Percentiles rank a stretch among this genome's conserved stretches.
Evolutionary conservation across 163 green algal species (phyloP).

Genomic region (Scenedesmus sp.): DNA sequence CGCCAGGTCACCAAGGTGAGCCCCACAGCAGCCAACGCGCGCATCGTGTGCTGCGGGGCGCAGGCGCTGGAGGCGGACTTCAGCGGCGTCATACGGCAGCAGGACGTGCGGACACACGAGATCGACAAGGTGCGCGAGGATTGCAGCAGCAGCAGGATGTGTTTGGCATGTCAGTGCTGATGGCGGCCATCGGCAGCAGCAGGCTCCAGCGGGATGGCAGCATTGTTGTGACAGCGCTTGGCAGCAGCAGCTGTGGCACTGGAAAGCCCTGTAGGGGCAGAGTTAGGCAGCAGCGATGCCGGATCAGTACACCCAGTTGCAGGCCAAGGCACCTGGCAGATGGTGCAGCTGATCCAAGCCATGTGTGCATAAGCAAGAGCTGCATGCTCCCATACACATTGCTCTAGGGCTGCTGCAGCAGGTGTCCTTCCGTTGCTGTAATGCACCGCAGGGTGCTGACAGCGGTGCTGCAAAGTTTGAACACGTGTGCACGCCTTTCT

Average conservation of each 20-base stretch:
- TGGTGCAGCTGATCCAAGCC: no score
- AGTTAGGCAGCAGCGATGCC: no score
- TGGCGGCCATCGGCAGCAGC: not conserved
- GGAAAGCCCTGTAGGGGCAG: no score
- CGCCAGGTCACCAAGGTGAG: slow-evolving; percentile 74
- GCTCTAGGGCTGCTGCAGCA: no score
- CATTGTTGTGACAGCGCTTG: not conserved
- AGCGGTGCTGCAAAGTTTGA: no score
- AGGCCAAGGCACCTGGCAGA: no score
- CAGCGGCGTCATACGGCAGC: slow-evolving; percentile 81
- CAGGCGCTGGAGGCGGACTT: slow-evolving; percentile 71
- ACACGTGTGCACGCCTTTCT: no score
- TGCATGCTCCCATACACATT: no score
- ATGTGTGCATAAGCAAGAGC: no score
- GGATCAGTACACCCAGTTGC: no score
- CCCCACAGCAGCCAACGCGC: slow-evolving; percentile 64
- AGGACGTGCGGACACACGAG: slow-evolving; percentile 88
- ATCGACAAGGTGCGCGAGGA: slow-evolving; percentile 81
- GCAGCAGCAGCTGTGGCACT: not conserved
- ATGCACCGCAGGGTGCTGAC: no score
- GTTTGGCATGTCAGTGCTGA: not conserved
- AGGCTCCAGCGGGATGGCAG: not conserved
- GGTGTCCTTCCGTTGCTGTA: no score
- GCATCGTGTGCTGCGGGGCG: slow-evolving; percentile 79
- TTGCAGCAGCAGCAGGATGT: not conserved